Evolutionary conservation across 176 grass and related monocot species (phyloP), one percentile per base, ranked within the genome.

Genomic region (Avena sativa): DNA sequence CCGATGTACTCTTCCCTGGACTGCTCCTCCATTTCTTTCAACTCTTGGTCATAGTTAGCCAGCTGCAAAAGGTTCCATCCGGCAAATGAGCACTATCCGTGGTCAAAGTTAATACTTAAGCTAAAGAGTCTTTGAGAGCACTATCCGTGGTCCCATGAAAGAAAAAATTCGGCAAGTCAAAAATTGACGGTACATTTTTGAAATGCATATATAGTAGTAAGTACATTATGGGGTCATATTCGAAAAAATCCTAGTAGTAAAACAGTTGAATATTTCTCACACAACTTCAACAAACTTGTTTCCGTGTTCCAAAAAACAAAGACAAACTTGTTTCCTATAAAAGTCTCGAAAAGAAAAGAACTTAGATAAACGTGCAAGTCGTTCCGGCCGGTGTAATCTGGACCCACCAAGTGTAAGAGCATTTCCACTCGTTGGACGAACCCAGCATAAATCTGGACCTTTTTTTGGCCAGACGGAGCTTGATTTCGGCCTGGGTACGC

Each of bases 1-100:
- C 91, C 91, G 57, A 95, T 87, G 60, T 93, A 95, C 83, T 95
- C 93, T 43, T 93, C 91, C 74, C 84, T 80, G 23, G 93, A 74
- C 76, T 91, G 91, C 23, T 14, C 87, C 30, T 89, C 91, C 93
- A 95, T 93, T 25, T 89, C 89, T 71, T 85, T 85, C 10, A 80
- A 28, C 60, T 95, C 93, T 32, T 91, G 81, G n/a, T 88, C 63
- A 8, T 95, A 95, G 59, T 48, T 76, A 16, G 60, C 71, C 64
- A 87, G 0, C 93, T 95, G 66, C 60, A 61, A 65, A 72, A 44
- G 9, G 44, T 78, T 86, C 3, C 59, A 19, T 82, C 9, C 49
- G 9, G 47, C 48, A 49, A 9, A 32, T 4, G 5, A 10, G 46
- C 46, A 48, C 46, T 48, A 66, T 15, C 13, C 2, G 26, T 34